Base-by-base conservation (phyloP, 768 basidiomycete genomes). In the Rhizopogon vulgaris region DNA sequence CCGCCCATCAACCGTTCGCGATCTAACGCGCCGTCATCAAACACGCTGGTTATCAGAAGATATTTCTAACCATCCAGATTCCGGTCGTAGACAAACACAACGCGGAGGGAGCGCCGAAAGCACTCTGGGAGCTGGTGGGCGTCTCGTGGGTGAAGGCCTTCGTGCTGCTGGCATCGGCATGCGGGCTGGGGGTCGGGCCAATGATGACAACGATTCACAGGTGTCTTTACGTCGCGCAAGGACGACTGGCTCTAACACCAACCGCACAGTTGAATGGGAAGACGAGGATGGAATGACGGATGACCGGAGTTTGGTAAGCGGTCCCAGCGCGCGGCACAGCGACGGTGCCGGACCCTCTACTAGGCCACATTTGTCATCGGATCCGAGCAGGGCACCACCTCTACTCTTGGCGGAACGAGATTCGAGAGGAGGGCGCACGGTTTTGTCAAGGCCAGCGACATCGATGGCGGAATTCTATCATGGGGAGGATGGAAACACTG, bases 91-190 rank as follows among this genome's bases (percentile, higher is more conserved):
- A 39, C 87, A 87, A 61, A 73, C 73, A 28, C 63, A 77, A 14
- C 72, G 87, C 34, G 78, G 77, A 0, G 87, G 87, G 4, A 88
- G 85, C 62, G 84, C 81, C 3, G 89, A 90, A 68, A 86, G 79
- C 61, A 73, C 81, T 7, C 63, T 85, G 25, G 70, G 69, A 25
- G 75, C 63, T 36, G 71, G 68, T 14, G 75, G 79, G 10, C 68
- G 85, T 52, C 65, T 90, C 12, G 64, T 87, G 8, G 80, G 84
- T 3, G 85, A 89, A 64, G 82, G 81, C 14, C 61, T 90, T 52
- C 75, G 83, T 43, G 85, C 87, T 0, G 86, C 87, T 0, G 89
- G 88, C 9, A 69, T 90, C 51, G 76, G 73, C 28, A 74, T 63
- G 67, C 64, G 66, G 24, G 57, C 59, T 66, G 54, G 57, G 53